A percentile compares a stretch with the other conserved stretches of the same genome.
These are phyloP conservation scores for Neofusicoccum ribis DNA, from an alignment of 2,329 filamentous ascomycete species.

Conservation along the genomic window DNA sequence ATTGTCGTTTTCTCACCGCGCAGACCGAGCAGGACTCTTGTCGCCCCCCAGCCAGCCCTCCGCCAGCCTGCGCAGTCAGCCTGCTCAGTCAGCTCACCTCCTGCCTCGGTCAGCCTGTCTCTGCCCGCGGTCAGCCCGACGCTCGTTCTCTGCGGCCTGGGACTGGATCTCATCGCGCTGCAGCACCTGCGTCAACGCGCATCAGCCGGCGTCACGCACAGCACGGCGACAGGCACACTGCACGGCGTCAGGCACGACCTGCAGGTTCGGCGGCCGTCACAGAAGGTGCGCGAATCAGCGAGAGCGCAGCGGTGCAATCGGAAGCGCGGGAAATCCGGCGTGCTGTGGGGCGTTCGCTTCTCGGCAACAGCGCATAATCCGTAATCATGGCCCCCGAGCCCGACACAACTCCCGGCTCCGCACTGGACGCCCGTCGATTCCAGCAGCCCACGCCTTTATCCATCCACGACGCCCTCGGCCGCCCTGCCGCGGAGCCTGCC, in stretches of 20 bases:
- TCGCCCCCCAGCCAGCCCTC: not conserved
- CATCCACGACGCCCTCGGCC: not conserved
- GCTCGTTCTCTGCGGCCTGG: not conserved
- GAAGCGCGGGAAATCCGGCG: not conserved
- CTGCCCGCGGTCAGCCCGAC: too few species aligned
- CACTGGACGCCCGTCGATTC: not conserved
- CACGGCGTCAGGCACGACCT: slow-evolving; percentile 13
- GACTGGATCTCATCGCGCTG: slow-evolving; percentile 4
- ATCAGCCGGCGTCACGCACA: not conserved
- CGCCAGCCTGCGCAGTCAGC: not conserved
- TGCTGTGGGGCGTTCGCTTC: too few species aligned
- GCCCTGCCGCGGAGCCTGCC: not conserved
- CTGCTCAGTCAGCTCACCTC: too few species aligned
- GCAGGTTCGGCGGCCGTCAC: not conserved
- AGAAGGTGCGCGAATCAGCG: not conserved
- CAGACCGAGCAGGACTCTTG: slow-evolving; percentile 9
- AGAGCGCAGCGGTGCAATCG: not conserved
- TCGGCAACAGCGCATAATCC: slow-evolving; percentile 8
- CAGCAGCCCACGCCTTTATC: slow-evolving; percentile 1
- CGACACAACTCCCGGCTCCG: slow-evolving; percentile 10
- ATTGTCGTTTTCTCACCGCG: not conserved
- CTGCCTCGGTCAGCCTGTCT: too few species aligned
- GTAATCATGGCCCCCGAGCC: not conserved
- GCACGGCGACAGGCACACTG: not conserved
- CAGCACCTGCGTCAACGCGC: not conserved